Conservation (phyloP, 2,329 filamentous ascomycete genomes). For the Fusarium brachygibbosum region DNA sequence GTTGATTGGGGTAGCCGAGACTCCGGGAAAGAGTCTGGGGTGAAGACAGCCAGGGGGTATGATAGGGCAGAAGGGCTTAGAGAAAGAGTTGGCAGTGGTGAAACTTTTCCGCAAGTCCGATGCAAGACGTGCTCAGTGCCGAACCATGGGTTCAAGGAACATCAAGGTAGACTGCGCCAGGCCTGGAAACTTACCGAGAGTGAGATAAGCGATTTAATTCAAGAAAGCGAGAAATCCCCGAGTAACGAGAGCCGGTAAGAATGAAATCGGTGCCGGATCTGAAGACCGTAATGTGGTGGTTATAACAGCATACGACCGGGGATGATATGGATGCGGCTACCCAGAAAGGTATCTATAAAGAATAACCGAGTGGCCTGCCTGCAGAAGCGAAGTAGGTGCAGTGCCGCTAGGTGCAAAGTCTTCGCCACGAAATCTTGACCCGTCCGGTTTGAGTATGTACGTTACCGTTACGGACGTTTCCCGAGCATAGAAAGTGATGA, state of each 20-base stretch:
- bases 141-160: constrained; percentile 42
- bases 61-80: constrained; percentile 32
- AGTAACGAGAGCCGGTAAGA: constrained; percentile 25
- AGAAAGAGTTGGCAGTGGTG: constrained; percentile 17
- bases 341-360: constrained; percentile 35
- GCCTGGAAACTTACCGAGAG: constrained; percentile 47
- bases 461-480: constrained; percentile 42
- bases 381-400: constrained; percentile 26
- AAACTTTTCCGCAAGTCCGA: constrained; percentile 48
- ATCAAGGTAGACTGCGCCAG: constrained; percentile 27
- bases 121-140: constrained; percentile 35
- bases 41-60: constrained; percentile 28
- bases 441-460: constrained; percentile 29
- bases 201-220: constrained; percentile 11
- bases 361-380: constrained; percentile 36
- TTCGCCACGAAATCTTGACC: constrained; percentile 31
- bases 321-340: constrained; percentile 31
- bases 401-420: constrained; percentile 23
- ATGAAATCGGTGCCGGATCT: constrained; percentile 27
- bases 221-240: constrained; percentile 47
- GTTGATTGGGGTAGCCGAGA: constrained; percentile 24
- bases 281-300: constrained; percentile 24
- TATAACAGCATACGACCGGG: constrained; percentile 22
- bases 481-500: constrained; percentile 37
- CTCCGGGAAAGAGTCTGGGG: constrained; percentile 16